These are phyloP conservation scores for Lachancea meyersii DNA, from an alignment of 805 yeast species.

Conservation along the genomic window DNA sequence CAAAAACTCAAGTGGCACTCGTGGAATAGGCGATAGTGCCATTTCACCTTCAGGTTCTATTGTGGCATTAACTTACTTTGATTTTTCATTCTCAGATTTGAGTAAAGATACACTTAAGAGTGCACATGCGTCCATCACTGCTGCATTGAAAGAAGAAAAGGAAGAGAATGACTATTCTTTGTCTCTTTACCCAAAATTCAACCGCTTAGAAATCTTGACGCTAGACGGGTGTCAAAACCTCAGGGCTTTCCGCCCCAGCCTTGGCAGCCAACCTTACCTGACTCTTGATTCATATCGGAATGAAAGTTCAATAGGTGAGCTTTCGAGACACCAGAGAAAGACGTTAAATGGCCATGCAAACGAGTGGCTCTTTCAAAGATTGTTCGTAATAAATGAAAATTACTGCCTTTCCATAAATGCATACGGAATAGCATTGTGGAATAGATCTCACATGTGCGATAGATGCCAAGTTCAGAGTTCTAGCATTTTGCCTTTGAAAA, in stretches of 20 bases:
- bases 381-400: conserved; percentile 21
- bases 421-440: conserved; percentile 21
- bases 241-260: conserved; percentile 22
- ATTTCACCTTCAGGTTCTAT: too few relatives aligned
- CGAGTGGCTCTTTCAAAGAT: conserved; percentile 18
- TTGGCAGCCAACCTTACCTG: conserved; percentile 17
- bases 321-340: too few relatives aligned
- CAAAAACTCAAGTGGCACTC: neutral
- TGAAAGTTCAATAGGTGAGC: too few relatives aligned
- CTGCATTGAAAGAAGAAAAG: conserved; percentile 7
- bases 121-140: neutral
- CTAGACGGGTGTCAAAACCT: conserved; percentile 19
- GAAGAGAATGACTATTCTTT: too few relatives aligned
- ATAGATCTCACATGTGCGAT: conserved; percentile 15
- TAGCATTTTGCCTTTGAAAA: conserved; percentile 12
- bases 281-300: conserved; percentile 17
- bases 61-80: too few relatives aligned
- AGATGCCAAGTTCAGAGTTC: conserved; percentile 8
- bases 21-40: neutral
- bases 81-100: neutral
- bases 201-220: conserved; percentile 22
- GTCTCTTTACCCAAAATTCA: conserved; percentile 24
- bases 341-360: neutral
- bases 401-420: conserved; percentile 20
- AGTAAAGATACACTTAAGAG: neutral